A percentile compares a stretch with the other conserved stretches of the same genome.
Conservation (phyloP, 345 rosid genomes). For the Gossypium stocksii region DNA sequence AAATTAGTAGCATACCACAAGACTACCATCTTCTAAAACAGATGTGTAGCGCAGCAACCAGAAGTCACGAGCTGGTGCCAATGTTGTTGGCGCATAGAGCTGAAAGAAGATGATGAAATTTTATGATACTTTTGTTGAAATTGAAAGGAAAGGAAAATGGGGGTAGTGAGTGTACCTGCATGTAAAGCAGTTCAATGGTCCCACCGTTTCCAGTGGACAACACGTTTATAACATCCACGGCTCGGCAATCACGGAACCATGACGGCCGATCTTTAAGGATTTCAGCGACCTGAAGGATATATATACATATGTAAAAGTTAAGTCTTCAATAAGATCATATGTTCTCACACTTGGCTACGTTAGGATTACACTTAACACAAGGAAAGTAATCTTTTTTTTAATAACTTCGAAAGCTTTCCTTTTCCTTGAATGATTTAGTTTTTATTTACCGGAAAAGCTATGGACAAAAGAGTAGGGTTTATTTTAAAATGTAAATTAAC, state of each 20-base stretch:
- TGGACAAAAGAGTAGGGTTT: no score
- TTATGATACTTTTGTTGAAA: neutral
- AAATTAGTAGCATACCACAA: slow-evolving; percentile 56
- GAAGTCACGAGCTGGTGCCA: slow-evolving; percentile 98
- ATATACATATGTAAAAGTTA: neutral
- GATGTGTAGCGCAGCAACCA: slow-evolving; percentile 98
- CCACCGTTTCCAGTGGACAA: slow-evolving; percentile 91
- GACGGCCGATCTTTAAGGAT: slow-evolving; percentile 94
- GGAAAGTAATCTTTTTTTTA: no score
- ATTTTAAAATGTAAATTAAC: no score
- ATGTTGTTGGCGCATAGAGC: slow-evolving; percentile 95
- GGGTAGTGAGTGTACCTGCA: slow-evolving; percentile 60
- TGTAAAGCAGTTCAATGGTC: slow-evolving; percentile 87
- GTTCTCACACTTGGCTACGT: neutral
- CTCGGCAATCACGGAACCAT: slow-evolving; percentile 92
- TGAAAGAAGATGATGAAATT: slow-evolving; percentile 16
- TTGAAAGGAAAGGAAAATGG: neutral
- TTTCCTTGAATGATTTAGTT: no score
- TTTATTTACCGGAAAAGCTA: no score
- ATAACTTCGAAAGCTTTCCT: no score
- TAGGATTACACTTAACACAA: no score
- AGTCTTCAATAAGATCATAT: neutral
- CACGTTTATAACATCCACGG: slow-evolving; percentile 76
- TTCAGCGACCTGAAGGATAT: slow-evolving; percentile 70
- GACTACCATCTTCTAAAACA: slow-evolving; percentile 93